Evolutionary conservation across 2,329 filamentous ascomycete species (phyloP).

Genomic region (Venturia effusa): DNA sequence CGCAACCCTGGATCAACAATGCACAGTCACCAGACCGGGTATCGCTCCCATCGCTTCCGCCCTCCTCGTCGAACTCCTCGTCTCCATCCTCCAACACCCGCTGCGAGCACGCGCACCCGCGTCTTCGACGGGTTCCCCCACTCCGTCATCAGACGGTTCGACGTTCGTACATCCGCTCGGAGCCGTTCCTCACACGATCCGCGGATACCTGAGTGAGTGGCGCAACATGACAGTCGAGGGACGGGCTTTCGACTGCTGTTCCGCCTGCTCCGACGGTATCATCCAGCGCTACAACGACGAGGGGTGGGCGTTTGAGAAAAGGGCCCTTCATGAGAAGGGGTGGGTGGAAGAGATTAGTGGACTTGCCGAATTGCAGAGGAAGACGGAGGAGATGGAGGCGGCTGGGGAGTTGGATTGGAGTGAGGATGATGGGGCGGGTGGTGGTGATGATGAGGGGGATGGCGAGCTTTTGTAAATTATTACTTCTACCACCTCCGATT

Average conservation of each 20-base stretch:
- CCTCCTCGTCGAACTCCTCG: constrained; percentile 78
- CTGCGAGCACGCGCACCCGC: constrained; percentile 28
- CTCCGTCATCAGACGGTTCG: constrained; percentile 18
- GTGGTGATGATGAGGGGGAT: constrained; percentile 34
- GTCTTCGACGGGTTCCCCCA: background rate
- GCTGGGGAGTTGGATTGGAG: constrained; percentile 54
- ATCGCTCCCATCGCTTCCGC: constrained; percentile 88
- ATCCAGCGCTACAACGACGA: constrained; percentile 54
- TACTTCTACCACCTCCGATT: too few species aligned
- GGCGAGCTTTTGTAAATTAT: constrained; percentile 9
- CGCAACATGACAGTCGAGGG: constrained; percentile 64
- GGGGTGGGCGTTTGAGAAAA: constrained; percentile 68
- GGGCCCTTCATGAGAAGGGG: constrained; percentile 61
- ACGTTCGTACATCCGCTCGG: constrained; percentile 49
- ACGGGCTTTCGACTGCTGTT: constrained; percentile 69
- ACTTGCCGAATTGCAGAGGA: constrained; percentile 53
- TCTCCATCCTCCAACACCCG: constrained; percentile 68
- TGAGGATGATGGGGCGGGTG: constrained; percentile 40
- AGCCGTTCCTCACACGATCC: constrained; percentile 68
- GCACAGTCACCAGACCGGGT: constrained; percentile 89
- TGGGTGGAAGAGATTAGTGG: constrained; percentile 71
- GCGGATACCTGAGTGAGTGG: constrained; percentile 66
- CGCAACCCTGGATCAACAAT: constrained; percentile 93
- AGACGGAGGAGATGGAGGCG: constrained; percentile 34
- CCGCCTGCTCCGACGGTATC: constrained; percentile 64